Evolutionary conservation across 2,329 filamentous ascomycete species (phyloP), one percentile per base, ranked within the genome.

Genomic region (Pestalotiopsis sp.): DNA sequence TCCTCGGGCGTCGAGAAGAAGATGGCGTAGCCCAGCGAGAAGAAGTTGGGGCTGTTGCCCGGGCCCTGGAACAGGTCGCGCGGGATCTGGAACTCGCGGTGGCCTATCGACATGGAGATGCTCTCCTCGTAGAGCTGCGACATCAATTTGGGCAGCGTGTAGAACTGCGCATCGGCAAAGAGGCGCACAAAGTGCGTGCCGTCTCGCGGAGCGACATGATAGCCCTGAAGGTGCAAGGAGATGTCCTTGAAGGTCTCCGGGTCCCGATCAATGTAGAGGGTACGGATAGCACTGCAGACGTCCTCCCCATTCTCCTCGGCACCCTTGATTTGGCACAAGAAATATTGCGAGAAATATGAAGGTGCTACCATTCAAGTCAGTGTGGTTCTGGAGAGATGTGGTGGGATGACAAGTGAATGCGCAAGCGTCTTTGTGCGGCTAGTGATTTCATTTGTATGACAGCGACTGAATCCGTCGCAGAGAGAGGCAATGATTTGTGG

Each of bases 341-440:
- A 98, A 82, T 96, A 98, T 73, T 94, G 91, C 22, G 95, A 97
- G 81, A 98, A 98, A 80, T 98, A 98, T 63, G 94, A 98, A 68
- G 95, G 95, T 75, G 94, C 95, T 97, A 67, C 30, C 30, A 26
- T 5, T 9, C 62, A 35, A 40, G 73, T 75, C 65, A 77, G 72
- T 68, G 63, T 20, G 70, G 70, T 26, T 64, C 10, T 56, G 3
- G 7, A 24, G 14, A 62, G 4, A 57, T 14, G 22, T 35, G 17
- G 22, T 60, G 64, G 66, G 64, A 68, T 66, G 69, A 66, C 67
- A 68, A 58, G 69, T 70, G 61, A 40, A 40, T 14, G 17, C 13
- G 30, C 17, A 65, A 55, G n/a, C 3, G 14, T 39, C 4, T 63
- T 56, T 1, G 17, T 26, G 9, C 35, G 56, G 22, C 24, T 67